Evolutionary conservation across 2,329 filamentous ascomycete species (phyloP).

Genomic region (Fusarium continuum): DNA sequence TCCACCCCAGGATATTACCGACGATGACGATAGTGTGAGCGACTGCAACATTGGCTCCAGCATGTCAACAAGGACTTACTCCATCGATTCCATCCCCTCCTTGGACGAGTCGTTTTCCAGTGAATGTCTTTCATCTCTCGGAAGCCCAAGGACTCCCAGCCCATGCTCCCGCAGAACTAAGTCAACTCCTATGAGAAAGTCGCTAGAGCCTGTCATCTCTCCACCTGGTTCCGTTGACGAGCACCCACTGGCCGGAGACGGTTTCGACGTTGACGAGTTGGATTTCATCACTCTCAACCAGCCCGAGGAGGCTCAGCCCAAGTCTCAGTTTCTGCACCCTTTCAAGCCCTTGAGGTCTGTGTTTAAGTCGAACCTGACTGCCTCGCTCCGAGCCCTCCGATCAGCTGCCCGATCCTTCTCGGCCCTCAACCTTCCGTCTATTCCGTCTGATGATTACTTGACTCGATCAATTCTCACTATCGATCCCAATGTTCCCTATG

Average conservation of each 20-base stretch:
- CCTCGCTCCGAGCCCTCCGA: slow-evolving; percentile 70
- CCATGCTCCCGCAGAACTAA: slow-evolving; percentile 45
- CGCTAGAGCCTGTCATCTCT: slow-evolving; percentile 64
- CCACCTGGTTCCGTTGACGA: slow-evolving; percentile 61
- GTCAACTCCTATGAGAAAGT: slow-evolving; percentile 56
- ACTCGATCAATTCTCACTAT: slow-evolving; percentile 74
- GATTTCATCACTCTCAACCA: slow-evolving; percentile 60
- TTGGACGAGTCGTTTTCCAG: slow-evolving; percentile 64
- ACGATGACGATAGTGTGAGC: slow-evolving; percentile 59
- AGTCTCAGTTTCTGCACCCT: slow-evolving; percentile 49
- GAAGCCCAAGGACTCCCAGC: slow-evolving; percentile 57
- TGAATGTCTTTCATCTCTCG: slow-evolving; percentile 59
- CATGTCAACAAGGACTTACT: slow-evolving; percentile 64
- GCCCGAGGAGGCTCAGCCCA: slow-evolving; percentile 47
- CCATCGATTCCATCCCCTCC: slow-evolving; percentile 69
- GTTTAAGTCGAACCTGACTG: slow-evolving; percentile 76
- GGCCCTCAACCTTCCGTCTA: slow-evolving; percentile 68
- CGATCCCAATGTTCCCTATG: slow-evolving; percentile 71
- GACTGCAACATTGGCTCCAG: slow-evolving; percentile 63
- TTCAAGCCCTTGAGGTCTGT: slow-evolving; percentile 63
- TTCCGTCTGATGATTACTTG: slow-evolving; percentile 72
- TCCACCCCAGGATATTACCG: slow-evolving; percentile 65
- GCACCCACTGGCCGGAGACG: slow-evolving; percentile 58
- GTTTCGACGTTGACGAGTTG: slow-evolving; percentile 51
- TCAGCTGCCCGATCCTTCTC: slow-evolving; percentile 72